A percentile compares a stretch with the other conserved stretches of the same genome.
Conservation (phyloP, 2,329 filamentous ascomycete genomes). For the Alternaria hordeiaustralica region DNA sequence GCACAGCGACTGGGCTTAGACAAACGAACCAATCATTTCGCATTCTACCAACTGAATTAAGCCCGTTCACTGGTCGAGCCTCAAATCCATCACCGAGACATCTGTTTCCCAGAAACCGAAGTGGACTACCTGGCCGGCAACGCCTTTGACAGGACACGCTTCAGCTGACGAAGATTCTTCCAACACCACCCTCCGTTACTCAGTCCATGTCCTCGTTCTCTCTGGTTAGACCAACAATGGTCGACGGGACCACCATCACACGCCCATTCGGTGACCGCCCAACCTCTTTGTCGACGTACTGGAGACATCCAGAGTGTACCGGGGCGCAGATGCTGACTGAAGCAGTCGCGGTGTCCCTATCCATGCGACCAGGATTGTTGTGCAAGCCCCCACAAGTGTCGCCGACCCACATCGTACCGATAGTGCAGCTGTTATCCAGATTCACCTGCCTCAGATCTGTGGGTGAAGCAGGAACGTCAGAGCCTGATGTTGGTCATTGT, state of each 20-base stretch:
- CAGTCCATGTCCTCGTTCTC: no score
- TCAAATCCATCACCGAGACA: background rate
- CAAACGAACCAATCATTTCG: background rate
- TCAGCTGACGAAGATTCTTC: no score
- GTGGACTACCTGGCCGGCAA: background rate
- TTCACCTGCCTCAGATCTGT: no score
- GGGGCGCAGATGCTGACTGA: background rate
- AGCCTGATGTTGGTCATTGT: background rate
- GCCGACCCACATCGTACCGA: no score
- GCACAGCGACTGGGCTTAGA: background rate
- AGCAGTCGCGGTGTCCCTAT: background rate
- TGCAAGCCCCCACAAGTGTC: background rate
- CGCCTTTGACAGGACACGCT: background rate
- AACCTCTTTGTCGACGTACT: background rate
- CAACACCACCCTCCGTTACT: no score
- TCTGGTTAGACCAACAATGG: no score
- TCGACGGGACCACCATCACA: background rate
- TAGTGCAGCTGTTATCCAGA: no score
- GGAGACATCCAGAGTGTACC: background rate
- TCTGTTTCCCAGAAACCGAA: background rate
- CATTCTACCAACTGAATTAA: background rate
- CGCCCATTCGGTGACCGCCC: background rate
- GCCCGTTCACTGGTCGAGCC: background rate
- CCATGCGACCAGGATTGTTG: background rate
- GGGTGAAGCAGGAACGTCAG: background rate